These are phyloP conservation scores for Fusarium acutatum DNA, from an alignment of 2,329 filamentous ascomycete species.

Conservation along the genomic window DNA sequence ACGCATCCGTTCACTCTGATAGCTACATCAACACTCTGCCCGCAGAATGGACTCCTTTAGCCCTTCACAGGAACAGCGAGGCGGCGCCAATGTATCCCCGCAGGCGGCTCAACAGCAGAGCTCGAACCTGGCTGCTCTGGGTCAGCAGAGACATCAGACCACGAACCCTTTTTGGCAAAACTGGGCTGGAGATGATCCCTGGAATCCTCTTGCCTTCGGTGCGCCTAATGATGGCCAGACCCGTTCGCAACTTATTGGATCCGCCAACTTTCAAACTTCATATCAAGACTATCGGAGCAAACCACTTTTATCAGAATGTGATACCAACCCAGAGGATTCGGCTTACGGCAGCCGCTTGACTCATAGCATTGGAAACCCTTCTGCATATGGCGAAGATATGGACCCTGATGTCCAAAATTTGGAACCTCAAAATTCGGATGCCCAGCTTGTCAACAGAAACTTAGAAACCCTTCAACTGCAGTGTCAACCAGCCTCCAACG, in stretches of 20 bases:
- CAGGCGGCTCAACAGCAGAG: conserved; percentile 21
- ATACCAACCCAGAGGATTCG: conserved; percentile 54
- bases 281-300: conserved; percentile 40
- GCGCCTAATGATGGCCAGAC: conserved; percentile 37
- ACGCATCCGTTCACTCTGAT: not conserved
- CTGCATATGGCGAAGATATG: conserved; percentile 55
- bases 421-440: conserved; percentile 18
- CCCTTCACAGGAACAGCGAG: not conserved
- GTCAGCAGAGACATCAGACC: conserved; percentile 4
- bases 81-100: not conserved
- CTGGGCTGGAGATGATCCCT: conserved; percentile 52
- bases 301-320: conserved; percentile 51
- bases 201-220: conserved; percentile 50
- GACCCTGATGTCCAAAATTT: conserved; percentile 50
- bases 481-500: not conserved
- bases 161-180: conserved; percentile 4
- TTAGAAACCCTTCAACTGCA: conserved; percentile 44
- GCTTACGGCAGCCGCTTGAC: conserved; percentile 55
- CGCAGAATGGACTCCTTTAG: conserved; percentile 20
- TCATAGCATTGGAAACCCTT: conserved; percentile 55
- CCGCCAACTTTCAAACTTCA: conserved; percentile 19
- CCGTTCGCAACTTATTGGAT: conserved; percentile 28
- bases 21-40: not conserved
- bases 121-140: conserved; percentile 3
- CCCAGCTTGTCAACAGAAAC: conserved; percentile 43